Base-by-base conservation (phyloP, 176 grass and related monocot genomes). In the Zea luxurians region DNA sequence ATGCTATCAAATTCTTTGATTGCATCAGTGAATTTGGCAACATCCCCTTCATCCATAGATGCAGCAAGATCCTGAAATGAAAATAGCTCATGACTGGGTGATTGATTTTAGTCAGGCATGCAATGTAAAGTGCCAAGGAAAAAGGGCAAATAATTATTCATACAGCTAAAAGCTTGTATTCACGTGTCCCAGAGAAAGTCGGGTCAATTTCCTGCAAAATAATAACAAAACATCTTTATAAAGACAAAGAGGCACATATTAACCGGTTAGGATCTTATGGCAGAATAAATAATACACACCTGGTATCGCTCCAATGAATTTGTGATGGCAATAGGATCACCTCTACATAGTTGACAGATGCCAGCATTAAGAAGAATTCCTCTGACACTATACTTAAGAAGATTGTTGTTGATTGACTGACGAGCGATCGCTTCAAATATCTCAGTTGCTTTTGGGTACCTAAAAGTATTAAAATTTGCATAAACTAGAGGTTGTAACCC, bases 1-100 rank as follows among this genome's bases (percentile, higher is more conserved):
- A 99, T 93, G 90, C 92, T 85, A 76, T 99, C 96, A 87, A 88
- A 99, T 77, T 99, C 96, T 85, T 92, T 94, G 57, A 99, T 90
- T 48, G 83, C 82, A 83, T 99, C 88, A 75, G 90, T 99, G 74
- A 99, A 99, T 82, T 92, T 95, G 61, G 71, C 81, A 85, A 92
- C 72, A 89, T 99, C 96, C 72, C 88, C 96, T 74, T 99, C 90
- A 81, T 99, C 96, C 90, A 99, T 93, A 21, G 96, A 86, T 86
- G 86, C 82, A 49, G 96, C 88, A 73, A 99, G 85, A 89, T 92
- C 96, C 96, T 99, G 86, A 8, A 76, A 86, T 42, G 6, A 71
- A 78, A 45, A 81, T 45, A 35, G 69, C 9, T 34, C 66, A 21
- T 5, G 36, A 37, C 20, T 17, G 41, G 6, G 47, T 10, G 5